These are phyloP conservation scores for Tolypocladium tundrense DNA, from an alignment of 2,329 filamentous ascomycete genomes.

Conservation along the genomic window DNA sequence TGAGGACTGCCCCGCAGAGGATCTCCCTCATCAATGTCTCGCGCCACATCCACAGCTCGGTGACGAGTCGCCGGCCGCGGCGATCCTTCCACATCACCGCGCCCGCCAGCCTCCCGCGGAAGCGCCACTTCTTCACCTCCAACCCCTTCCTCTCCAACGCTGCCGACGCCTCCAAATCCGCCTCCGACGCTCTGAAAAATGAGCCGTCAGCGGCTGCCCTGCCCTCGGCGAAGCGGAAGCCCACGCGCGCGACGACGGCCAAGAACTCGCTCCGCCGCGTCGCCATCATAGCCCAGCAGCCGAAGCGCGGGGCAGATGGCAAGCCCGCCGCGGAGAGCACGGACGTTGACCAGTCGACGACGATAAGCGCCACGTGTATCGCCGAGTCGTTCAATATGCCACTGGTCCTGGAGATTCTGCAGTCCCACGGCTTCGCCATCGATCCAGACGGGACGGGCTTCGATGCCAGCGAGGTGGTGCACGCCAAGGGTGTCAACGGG, in stretches of 20 bases:
- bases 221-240: conserved; percentile 32
- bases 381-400: conserved; percentile 57
- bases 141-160: conserved; percentile 40
- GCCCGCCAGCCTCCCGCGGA: conserved; percentile 35
- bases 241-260: conserved; percentile 32
- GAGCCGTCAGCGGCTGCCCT: conserved; percentile 7
- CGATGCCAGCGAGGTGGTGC: conserved; percentile 51
- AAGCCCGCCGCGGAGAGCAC: conserved; percentile 11
- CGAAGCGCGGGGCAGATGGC: conserved; percentile 26
- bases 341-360: conserved; percentile 28
- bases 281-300: conserved; percentile 70
- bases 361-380: conserved; percentile 50
- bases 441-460: conserved; percentile 53
- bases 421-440: conserved; percentile 48
- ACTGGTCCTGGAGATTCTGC: conserved; percentile 44
- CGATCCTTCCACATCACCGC: conserved; percentile 37
- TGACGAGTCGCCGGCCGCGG: conserved; percentile 14
- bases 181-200: conserved; percentile 8
- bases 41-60: conserved; percentile 18
- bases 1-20: conserved; percentile 22
- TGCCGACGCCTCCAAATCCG: conserved; percentile 9
- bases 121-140: conserved; percentile 56
- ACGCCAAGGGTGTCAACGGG: conserved; percentile 49
- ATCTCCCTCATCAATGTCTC: conserved; percentile 19
- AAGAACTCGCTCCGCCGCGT: conserved; percentile 76